Evolutionary conservation across 2,329 filamentous ascomycete genomes (phyloP).

Genomic region (Colletotrichum zoysiae): DNA sequence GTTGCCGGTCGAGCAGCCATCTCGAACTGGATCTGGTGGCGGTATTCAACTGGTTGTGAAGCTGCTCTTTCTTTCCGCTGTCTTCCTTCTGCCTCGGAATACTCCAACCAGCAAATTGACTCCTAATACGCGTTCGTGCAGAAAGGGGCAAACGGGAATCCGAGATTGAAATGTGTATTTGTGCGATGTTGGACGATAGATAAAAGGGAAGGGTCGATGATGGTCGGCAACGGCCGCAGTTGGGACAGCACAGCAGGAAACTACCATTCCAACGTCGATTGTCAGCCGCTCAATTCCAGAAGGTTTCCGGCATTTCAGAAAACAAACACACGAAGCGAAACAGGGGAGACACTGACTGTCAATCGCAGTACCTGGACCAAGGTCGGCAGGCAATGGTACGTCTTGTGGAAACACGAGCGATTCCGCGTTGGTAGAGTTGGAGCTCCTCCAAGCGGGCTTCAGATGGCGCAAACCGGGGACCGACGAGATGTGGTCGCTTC

Average conservation of each 20-base stretch:
- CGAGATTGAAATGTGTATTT: neutral
- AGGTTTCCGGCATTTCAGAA: neutral
- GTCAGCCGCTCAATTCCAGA: conserved; percentile 7
- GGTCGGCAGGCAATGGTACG: neutral
- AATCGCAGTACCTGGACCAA: neutral
- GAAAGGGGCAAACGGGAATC: neutral
- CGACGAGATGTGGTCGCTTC: conserved; percentile 23
- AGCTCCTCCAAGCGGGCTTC: conserved; percentile 14
- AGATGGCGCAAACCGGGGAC: conserved; percentile 20
- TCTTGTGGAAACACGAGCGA: neutral
- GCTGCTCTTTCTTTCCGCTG: neutral
- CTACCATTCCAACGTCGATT: neutral
- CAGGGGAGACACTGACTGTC: neutral
- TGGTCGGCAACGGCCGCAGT: conserved; percentile 18
- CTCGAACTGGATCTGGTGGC: neutral
- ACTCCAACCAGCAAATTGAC: neutral
- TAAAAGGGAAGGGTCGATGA: conserved; percentile 13
- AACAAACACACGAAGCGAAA: neutral
- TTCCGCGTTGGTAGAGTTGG: conserved; percentile 13
- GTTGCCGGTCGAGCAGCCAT: conserved; percentile 64
- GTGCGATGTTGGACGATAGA: neutral
- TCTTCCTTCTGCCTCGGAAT: neutral
- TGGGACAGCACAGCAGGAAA: conserved; percentile 5
- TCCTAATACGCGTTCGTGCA: neutral
- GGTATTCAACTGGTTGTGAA: neutral